Evolutionary conservation across 441 rosid species (phyloP).

Genomic region (Hypseocharis bilobata): DNA sequence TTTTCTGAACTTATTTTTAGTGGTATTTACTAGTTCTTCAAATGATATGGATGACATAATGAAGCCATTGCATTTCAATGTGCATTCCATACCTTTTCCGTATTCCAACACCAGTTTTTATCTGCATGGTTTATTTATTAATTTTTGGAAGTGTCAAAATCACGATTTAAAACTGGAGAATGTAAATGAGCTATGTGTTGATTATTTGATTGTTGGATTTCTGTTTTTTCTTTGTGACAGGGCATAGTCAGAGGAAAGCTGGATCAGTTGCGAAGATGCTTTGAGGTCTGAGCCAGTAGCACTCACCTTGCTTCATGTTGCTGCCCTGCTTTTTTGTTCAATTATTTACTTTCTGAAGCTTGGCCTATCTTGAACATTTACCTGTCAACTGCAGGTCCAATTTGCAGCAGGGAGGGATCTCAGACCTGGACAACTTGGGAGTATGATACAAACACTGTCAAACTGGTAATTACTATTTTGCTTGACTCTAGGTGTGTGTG

Average conservation of each 20-base stretch:
- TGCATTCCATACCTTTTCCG: background rate
- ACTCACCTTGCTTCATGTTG: conserved; percentile 16
- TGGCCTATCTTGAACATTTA: background rate
- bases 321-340: background rate
- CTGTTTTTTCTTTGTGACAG: conserved; percentile 31
- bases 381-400: conserved; percentile 48
- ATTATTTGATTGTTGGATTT: background rate
- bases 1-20: no score
- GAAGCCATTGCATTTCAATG: background rate
- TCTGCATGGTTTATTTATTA: background rate
- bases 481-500: background rate
- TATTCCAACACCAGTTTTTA: background rate
- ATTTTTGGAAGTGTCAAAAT: no score
- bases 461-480: conserved; percentile 48
- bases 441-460: conserved; percentile 81
- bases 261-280: conserved; percentile 89
- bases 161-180: background rate
- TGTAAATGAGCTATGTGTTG: background rate
- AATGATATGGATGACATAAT: background rate
- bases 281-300: conserved; percentile 53
- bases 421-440: conserved; percentile 82
- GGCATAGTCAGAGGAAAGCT: conserved; percentile 96
- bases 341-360: background rate
- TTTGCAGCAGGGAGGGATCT: conserved; percentile 95
- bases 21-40: background rate